These are phyloP conservation scores for Euphorbia celastroides DNA, from an alignment of 441 rosid genomes.

Conservation along the genomic window DNA sequence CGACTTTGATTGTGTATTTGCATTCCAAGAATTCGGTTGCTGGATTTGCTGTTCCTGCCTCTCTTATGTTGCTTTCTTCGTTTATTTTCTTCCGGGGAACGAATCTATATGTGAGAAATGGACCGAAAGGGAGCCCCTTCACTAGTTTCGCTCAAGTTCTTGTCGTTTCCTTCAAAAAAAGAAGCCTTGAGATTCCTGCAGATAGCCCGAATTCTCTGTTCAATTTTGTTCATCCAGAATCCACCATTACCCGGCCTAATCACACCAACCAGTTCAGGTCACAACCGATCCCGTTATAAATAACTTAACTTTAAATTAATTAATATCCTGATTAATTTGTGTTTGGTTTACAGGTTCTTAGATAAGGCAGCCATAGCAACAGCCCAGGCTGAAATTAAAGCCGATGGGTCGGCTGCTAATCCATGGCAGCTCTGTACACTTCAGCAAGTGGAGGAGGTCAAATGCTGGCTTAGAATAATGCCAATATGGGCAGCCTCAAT, in stretches of 20 bases:
- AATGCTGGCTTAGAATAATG: background rate
- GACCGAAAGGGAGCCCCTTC: background rate
- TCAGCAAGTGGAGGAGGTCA: background rate
- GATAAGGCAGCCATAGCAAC: background rate
- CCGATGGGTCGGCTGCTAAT: background rate
- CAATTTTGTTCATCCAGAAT: background rate
- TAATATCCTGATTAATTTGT: too few relatives aligned
- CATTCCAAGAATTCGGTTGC: too few relatives aligned
- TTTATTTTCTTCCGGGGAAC: too few relatives aligned
- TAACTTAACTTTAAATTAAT: background rate
- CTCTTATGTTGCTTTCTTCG: too few relatives aligned
- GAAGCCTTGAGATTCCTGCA: background rate
- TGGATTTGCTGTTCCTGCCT: too few relatives aligned
- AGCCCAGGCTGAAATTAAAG: background rate
- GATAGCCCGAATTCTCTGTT: background rate
- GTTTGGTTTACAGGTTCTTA: background rate
- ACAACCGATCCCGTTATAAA: too few relatives aligned
- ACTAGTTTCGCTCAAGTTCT: background rate
- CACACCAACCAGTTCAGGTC: background rate
- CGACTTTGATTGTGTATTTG: too few relatives aligned
- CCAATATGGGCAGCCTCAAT: background rate
- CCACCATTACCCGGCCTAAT: background rate
- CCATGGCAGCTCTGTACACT: background rate
- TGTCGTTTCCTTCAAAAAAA: background rate
- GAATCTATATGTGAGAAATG: too few relatives aligned